Evolutionary conservation across 2,329 filamentous ascomycete species (phyloP).

Genomic region (Aspergillus vadensis): DNA sequence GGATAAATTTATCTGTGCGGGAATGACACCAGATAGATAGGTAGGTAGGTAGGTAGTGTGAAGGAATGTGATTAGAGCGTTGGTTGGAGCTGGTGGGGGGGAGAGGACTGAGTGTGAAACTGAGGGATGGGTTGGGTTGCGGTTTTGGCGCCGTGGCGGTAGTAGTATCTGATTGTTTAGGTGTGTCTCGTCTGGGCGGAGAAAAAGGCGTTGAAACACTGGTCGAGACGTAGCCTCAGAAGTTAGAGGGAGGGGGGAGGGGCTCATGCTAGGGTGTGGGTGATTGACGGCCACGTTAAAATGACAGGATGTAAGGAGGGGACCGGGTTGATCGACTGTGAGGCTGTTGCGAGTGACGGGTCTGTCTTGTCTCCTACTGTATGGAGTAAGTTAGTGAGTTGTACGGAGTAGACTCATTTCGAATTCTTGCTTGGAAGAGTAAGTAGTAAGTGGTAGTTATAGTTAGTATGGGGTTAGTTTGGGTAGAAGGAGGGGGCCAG

Average conservation of each 20-base stretch:
- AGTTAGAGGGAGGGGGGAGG: neutral
- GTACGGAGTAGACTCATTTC: neutral
- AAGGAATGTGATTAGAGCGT: neutral
- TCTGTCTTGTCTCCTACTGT: neutral
- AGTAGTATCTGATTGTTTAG: no score
- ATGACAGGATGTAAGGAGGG: slow-evolving; percentile 10
- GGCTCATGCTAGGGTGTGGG: neutral
- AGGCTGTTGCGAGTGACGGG: neutral
- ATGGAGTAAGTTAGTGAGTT: neutral
- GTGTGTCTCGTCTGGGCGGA: neutral
- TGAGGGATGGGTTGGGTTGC: slow-evolving; percentile 4
- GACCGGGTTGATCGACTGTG: neutral
- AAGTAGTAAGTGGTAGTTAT: neutral
- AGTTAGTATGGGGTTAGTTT: neutral
- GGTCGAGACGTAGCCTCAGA: slow-evolving; percentile 18
- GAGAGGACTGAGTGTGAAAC: neutral
- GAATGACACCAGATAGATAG: no score
- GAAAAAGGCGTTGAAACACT: slow-evolving; percentile 25
- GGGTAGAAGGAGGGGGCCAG: neutral
- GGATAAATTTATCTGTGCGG: slow-evolving; percentile 3
- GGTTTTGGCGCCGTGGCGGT: slow-evolving; percentile 16
- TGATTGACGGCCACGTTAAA: neutral
- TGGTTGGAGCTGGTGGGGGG: neutral
- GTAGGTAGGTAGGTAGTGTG: neutral
- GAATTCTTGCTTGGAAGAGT: neutral